Evolutionary conservation across 2,329 filamentous ascomycete species (phyloP), one percentile per base, ranked within the genome.

Genomic region (Alternaria incomplexa): DNA sequence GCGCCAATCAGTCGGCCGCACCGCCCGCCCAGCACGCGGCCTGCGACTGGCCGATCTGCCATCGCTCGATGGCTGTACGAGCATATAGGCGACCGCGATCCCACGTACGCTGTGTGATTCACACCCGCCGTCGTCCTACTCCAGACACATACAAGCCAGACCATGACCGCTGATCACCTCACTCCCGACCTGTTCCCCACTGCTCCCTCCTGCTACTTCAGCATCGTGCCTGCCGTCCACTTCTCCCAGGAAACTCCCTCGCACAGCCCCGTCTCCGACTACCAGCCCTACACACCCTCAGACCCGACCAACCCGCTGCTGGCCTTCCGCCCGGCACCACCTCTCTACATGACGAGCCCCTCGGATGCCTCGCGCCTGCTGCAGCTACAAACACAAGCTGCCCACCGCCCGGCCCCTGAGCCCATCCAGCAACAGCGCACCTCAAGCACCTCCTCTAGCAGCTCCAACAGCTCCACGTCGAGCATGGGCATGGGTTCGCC

Each of bases 321-420:
- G 63, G 79, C 79, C 58, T 69, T 66, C 32, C 72, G 78, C 46
- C 45, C 54, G 17, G 26, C 59, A n/a, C 60, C 69, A 6, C 28
- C 53, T 12, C 54, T 61, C 51, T 62, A 62, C 47, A 77, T 73
- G 73, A 65, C 69, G 57, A 63, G 65, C 55, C 62, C 72, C 10
- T 46, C 61, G 2, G 75, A 79, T 48, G 72, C 76, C 36, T 78
- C 78, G 58, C 77, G 76, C 56, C 55, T 81, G 26, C 71, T 81
- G 56, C 79, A 81, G 67, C 69, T 81, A 11, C 80, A 81, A 61
- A 80, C 79, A 13, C 52, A 70, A 12, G 79, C 79, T 48, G 76
- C 79, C 45, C 71, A 81, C 58, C 73, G 76, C 13, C 75, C 76
- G 11, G 58, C 66, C 30, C 63, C 76, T 7, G 68, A 76, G 51